A percentile compares a stretch with the other conserved stretches of the same genome.
phyloP scores from a whole-genome alignment of 2,329 filamentous ascomycete species.

The Penicillium sp. region DNA sequence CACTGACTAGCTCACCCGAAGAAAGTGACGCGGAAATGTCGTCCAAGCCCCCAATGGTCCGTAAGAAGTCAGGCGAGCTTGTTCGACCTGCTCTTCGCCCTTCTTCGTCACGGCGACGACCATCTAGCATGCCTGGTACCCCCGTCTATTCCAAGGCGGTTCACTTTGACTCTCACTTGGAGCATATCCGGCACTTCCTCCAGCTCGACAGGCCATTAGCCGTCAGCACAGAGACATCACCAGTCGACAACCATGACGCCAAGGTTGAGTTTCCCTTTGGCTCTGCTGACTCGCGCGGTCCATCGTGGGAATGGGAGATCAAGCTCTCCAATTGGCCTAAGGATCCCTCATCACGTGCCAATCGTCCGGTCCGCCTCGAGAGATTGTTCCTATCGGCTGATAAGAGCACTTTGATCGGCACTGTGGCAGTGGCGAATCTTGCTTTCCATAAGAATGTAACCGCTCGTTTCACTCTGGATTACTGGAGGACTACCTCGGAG shows the following conservation, averaged over 20 bases:
- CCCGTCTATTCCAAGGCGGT: constrained; percentile 93
- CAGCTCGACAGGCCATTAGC: constrained; percentile 91
- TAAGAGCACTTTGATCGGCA: constrained; percentile 76
- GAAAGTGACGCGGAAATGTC: constrained; percentile 52
- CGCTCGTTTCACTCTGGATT: constrained; percentile 92
- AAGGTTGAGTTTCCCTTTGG: constrained; percentile 83
- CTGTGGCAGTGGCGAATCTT: constrained; percentile 75
- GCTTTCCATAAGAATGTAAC: constrained; percentile 80
- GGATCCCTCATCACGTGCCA: constrained; percentile 54
- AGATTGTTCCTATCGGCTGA: constrained; percentile 78
- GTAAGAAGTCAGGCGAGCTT: constrained; percentile 96
- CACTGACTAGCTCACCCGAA: constrained; percentile 37
- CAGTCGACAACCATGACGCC: constrained; percentile 76
- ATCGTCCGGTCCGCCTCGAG: constrained; percentile 65
- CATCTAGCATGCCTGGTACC: constrained; percentile 94
- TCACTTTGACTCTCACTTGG: constrained; percentile 94
- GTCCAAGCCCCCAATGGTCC: constrained; percentile 79
- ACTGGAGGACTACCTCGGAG: constrained; percentile 98
- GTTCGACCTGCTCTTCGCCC: constrained; percentile 83
- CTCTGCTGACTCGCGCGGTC: constrained; percentile 41
- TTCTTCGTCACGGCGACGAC: constrained; percentile 62
- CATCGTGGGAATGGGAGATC: constrained; percentile 77
- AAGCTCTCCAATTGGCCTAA: constrained; percentile 71
- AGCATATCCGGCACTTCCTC: constrained; percentile 91
- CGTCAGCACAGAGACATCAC: constrained; percentile 87